Percentiles rank a stretch among this genome's conserved stretches.
phyloP scores from a whole-genome alignment of 169 alveolate species.

The Cryptosporidium bovis region DNA sequence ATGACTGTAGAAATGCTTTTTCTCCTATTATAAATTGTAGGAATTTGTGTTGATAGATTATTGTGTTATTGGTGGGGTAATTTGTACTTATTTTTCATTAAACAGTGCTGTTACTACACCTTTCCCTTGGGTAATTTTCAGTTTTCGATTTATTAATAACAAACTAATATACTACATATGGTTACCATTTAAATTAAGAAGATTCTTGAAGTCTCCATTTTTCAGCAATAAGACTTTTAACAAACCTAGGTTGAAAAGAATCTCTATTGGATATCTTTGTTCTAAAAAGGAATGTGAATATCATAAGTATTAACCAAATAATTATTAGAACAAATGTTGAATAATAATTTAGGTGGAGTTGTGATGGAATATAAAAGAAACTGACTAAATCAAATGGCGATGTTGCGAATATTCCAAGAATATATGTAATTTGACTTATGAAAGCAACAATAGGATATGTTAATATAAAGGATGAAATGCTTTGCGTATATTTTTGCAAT shows the following conservation, averaged over 20 bases:
- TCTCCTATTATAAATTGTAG: too few relatives aligned
- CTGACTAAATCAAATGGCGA: slow-evolving; percentile 66
- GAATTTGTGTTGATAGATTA: too few relatives aligned
- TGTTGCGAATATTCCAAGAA: slow-evolving; percentile 47
- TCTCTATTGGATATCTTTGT: slow-evolving; percentile 67
- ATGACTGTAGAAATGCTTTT: too few relatives aligned
- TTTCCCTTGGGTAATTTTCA: too few relatives aligned
- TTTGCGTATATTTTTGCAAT: slow-evolving; percentile 56
- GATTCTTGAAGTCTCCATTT: slow-evolving; percentile 55
- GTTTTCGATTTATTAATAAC: too few relatives aligned
- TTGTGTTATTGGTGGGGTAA: too few relatives aligned
- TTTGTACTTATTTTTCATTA: too few relatives aligned
- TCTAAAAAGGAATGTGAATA: slow-evolving; percentile 29
- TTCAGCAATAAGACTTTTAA: slow-evolving; percentile 48
- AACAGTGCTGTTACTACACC: too few relatives aligned
- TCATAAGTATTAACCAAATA: slow-evolving; percentile 20
- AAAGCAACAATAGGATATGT: slow-evolving; percentile 69
- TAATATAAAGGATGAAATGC: slow-evolving; percentile 56
- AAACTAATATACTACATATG: too few relatives aligned
- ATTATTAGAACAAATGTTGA: slow-evolving; percentile 31
- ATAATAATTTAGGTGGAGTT: slow-evolving; percentile 47
- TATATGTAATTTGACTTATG: slow-evolving; percentile 51
- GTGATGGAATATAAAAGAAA: slow-evolving; percentile 67
- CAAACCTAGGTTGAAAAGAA: slow-evolving; percentile 43
- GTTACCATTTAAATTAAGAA: neutral